Conservation (phyloP, 2,329 filamentous ascomycete species). For the Aureobasidium lini region DNA sequence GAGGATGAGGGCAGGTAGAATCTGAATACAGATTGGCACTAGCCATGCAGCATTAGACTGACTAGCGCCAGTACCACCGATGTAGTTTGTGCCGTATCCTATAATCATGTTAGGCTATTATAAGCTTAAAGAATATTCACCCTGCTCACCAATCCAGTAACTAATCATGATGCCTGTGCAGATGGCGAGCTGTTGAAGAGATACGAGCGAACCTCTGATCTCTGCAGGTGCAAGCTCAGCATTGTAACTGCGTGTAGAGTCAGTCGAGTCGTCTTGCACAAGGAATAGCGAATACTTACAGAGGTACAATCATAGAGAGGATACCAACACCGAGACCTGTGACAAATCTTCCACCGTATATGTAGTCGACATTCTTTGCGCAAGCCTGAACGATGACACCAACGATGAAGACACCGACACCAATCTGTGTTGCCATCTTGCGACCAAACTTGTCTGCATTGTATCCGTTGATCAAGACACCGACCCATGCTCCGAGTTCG, state of each 20-base stretch:
- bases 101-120: neutral
- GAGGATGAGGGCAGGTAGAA: slow-evolving; percentile 59
- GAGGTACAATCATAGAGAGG: slow-evolving; percentile 59
- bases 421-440: slow-evolving; percentile 62
- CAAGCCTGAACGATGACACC: slow-evolving; percentile 63
- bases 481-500: slow-evolving; percentile 71
- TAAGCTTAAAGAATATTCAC: neutral
- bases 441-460: slow-evolving; percentile 63
- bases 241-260: slow-evolving; percentile 21
- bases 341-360: slow-evolving; percentile 64
- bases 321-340: slow-evolving; percentile 39
- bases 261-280: slow-evolving; percentile 12
- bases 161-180: slow-evolving; percentile 57
- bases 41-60: slow-evolving; percentile 53
- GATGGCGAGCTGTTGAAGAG: slow-evolving; percentile 50
- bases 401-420: slow-evolving; percentile 58
- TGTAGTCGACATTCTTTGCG: slow-evolving; percentile 50
- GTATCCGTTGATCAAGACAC: slow-evolving; percentile 61
- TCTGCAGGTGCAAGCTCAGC: slow-evolving; percentile 31
- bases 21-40: slow-evolving; percentile 63
- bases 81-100: slow-evolving; percentile 25
- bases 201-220: slow-evolving; percentile 37
- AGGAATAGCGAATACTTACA: slow-evolving; percentile 27
- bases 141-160: slow-evolving; percentile 42
- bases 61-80: slow-evolving; percentile 21